Conservation (phyloP, 176 grass and related monocot genomes). For the Aegilops speltoides region DNA sequence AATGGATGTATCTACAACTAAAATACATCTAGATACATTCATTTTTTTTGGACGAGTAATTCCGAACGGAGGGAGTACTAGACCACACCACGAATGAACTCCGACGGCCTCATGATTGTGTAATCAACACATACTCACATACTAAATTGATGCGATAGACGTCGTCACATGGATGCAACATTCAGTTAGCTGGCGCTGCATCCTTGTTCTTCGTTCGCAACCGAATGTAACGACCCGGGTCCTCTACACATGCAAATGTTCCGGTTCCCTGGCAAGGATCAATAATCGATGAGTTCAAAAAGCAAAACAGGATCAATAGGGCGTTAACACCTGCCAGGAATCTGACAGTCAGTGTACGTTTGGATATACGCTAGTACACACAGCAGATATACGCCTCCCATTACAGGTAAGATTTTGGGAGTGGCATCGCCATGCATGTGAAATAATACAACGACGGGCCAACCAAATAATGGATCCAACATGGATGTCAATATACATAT, state of each 20-base stretch:
- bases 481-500: not conserved
- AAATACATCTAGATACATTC: no score
- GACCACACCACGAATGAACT: no score
- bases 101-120: not conserved
- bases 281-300: not conserved
- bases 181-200: not conserved
- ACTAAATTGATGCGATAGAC: not conserved
- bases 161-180: constrained; percentile 4
- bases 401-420: not conserved
- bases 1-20: no score
- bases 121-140: not conserved
- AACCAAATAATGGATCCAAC: not conserved
- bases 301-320: no score
- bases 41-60: no score
- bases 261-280: constrained; percentile 4
- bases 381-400: not conserved
- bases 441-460: constrained; percentile 41
- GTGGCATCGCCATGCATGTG: constrained; percentile 23
- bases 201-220: constrained; percentile 4
- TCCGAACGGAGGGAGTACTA: no score
- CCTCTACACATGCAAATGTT: constrained; percentile 34
- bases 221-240: constrained; percentile 43
- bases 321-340: not conserved
- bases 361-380: no score
- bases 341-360: constrained; percentile 33